Evolutionary conservation across 2,329 filamentous ascomycete genomes (phyloP), one percentile per base, ranked within the genome.

Genomic region (Xylariaceae sp.): DNA sequence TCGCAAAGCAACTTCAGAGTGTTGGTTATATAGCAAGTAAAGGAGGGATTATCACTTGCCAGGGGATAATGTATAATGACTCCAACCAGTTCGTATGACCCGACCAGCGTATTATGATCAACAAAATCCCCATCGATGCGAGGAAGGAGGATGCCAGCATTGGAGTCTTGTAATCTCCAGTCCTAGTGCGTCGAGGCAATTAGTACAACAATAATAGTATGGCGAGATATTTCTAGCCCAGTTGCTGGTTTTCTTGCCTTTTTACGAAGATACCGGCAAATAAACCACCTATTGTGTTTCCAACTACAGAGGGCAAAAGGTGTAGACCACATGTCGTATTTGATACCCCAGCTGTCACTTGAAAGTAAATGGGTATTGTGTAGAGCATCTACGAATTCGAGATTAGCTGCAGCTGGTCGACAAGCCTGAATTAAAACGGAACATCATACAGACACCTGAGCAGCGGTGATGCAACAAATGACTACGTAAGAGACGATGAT

Each of bases 321-420:
- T 88, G 83, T 0, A 79, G 68, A 0, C 79, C 79, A 0, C 86
- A 83, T 1, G 73, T 69, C 0, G 84, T 83, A 42, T 79, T 82
- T 0, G 80, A 82, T 2, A 76, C 77, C 1, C 74, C 71, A 5
- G 78, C 71, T 0, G 84, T 85, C 1, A 86, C 78, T 51, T 87
- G 82, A 57, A 89, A 90, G 68, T 89, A 89, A 0, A 89, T 67
- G 0, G 87, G 87, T 0, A 89, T 78, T 0, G 79, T 77, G 48
- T 83, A 85, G 80, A 88, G 84, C 63, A 84, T 73, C 69, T 76
- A 16, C 18, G 5, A 17, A 14, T 6, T 2, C 53, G 41, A 11
- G 45, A 36, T 56, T 44, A 39, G 60, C 57, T 11, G 36, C 22
- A 9, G 18, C 16, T 3, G 11, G 6, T 31, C 12, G 55, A 45